Percentiles rank a stretch among this genome's conserved stretches.
phyloP scores from a whole-genome alignment of 2,329 filamentous ascomycete genomes.

The Sclerotinia borealis region DNA sequence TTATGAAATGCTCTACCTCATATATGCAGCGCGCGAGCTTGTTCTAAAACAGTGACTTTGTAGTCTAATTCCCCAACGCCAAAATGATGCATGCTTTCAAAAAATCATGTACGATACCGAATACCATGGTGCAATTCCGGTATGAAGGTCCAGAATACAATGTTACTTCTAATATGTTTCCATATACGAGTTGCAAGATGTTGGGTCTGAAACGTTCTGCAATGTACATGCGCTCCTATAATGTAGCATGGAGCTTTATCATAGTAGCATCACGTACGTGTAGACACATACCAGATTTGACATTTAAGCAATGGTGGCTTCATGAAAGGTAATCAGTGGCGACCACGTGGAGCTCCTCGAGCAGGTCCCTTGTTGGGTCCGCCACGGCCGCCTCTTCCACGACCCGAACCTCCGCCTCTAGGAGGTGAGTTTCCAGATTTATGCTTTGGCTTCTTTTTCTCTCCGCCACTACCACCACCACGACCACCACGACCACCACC shows the following conservation, averaged over 20 bases:
- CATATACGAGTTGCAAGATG: background rate
- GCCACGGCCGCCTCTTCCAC: background rate
- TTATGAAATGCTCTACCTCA: background rate
- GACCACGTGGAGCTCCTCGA: conserved; percentile 6
- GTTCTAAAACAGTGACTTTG: background rate
- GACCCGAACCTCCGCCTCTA: background rate
- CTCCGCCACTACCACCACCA: background rate
- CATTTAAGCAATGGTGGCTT: background rate
- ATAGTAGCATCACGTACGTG: background rate
- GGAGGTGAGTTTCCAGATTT: background rate
- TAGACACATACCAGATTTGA: background rate
- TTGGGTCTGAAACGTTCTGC: background rate
- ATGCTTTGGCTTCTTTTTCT: background rate
- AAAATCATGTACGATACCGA: background rate
- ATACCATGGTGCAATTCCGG: background rate
- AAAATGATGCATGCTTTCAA: background rate
- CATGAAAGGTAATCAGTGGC: background rate
- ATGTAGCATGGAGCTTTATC: background rate
- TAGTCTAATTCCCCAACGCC: background rate
- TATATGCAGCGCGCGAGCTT: background rate
- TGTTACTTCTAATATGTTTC: background rate
- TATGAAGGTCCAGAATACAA: background rate
- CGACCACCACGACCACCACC: too few species aligned
- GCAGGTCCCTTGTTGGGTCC: background rate
- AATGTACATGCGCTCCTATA: background rate